Percentiles rank a stretch among this genome's conserved stretches.
Conservation (phyloP, 495 filamentous ascomycete genomes). For the Staphylotrichum longicolle region DNA sequence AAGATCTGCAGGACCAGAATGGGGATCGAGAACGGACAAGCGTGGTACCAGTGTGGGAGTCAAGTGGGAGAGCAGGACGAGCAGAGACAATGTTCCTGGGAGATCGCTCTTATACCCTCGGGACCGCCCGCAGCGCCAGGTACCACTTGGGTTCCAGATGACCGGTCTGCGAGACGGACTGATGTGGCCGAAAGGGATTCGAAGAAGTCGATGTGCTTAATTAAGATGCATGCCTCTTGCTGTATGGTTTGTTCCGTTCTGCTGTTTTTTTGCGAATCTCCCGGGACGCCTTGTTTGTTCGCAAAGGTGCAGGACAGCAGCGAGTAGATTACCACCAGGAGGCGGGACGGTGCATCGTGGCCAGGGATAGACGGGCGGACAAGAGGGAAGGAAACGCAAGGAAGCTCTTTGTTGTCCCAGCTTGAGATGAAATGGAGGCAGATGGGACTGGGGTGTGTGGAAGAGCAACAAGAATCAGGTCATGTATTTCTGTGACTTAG, state of each 20-base stretch:
- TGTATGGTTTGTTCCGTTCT: conserved; percentile 19
- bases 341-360: conserved; percentile 47
- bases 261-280: conserved; percentile 7
- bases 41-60: background rate
- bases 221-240: conserved; percentile 19
- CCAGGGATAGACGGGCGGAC: conserved; percentile 19
- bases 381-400: background rate
- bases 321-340: conserved; percentile 39
- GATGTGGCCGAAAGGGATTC: conserved; percentile 48
- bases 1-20: no score
- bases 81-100: conserved; percentile 19
- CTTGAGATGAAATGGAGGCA: background rate
- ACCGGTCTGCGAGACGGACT: conserved; percentile 23
- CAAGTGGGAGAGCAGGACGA: conserved; percentile 4
- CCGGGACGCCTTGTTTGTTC: conserved; percentile 38
- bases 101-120: conserved; percentile 19
- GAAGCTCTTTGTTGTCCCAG: background rate
- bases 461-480: background rate
- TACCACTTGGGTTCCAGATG: conserved; percentile 17
- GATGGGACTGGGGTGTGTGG: background rate
- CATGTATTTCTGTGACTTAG: conserved; percentile 9
- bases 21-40: background rate
- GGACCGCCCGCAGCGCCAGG: conserved; percentile 12
- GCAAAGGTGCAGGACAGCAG: conserved; percentile 43
- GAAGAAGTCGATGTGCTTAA: conserved; percentile 29